Base-by-base conservation (phyloP, 805 yeast species). In the Myxozyma kluyveri region DNA sequence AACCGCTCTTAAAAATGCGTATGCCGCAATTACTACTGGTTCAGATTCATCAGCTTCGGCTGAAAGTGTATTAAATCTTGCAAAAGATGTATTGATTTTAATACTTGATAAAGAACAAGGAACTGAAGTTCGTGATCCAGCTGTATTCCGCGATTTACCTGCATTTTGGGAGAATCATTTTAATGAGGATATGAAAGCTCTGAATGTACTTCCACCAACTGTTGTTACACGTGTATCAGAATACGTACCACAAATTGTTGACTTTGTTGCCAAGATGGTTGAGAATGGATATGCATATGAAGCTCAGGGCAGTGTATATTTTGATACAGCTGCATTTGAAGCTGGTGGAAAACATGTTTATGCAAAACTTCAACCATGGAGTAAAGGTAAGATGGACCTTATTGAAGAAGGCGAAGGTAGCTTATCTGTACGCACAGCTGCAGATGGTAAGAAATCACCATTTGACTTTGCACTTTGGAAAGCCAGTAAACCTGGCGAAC, bases 361-460 rank as follows among this genome's bases (percentile, higher is more conserved):
- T 68, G 98, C 98, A 35, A 93, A 93, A 70, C 80, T 90, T 64
- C 98, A 93, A 72, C 99, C 99, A 18, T 91, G 98, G 98, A 93
- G 90, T 66, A 88, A 88, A 70, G 96, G 96, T 46, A 83, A 89
- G 61, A 70, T 82, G 67, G 89, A 82, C 42, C 79, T 93, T 53
- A 86, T 93, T 50, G 84, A 84, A 48, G 99, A 93, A 62, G 99
- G 96, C 52, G 99, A 93, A 70, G 99, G 99, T 27, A 83, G 95
- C 7, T 74, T 91, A 47, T 71, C 83, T 12, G 65, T 69, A 26
- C 21, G 27, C 24, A 54, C 59, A 49, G 73, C 63, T 17, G 70
- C 76, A 10, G 74, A 74, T 38, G 82, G 84, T 22, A 91, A 93
- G 71, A 78, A 75, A 61, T 83, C 82, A 49, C 69, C 85, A 1